Evolutionary conservation across 2,329 filamentous ascomycete genomes (phyloP), one percentile per base, ranked within the genome.

Genomic region (Thelonectria rubi): DNA sequence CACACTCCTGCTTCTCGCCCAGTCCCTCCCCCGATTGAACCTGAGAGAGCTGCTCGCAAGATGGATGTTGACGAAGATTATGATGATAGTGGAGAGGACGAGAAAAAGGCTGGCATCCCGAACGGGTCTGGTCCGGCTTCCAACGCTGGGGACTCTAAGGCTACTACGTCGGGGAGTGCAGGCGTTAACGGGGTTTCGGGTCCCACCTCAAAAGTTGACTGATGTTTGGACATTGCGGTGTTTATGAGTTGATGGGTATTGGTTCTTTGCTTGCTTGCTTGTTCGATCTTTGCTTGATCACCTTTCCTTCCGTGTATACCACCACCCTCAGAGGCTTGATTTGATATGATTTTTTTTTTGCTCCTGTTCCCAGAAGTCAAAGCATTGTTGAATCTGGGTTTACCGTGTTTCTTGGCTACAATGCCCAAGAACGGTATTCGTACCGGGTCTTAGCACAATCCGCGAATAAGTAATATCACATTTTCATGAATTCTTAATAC

Each of bases 51-150:
- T 34, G 93, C 93, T 18, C 86, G 95, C 20, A 97, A 97, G 78
- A 96, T 99, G 88, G 94, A 98, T 7, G 92, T 98, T 18, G 94
- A 99, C 69, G 95, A 99, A 76, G 91, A 98, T 75, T 98, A 99
- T 72, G 94, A 98, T 75, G 94, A 98, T 72, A 94, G 94, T 59
- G 92, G 88, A 5, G 94, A 97, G 67, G 94, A 97, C 62, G 91
- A 95, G 59, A 89, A 90, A 79, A 90, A 90, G 75, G 74, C 76
- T 1, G 75, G 72, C 3, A 72, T 78, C 1, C 74, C 78, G 14
- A 78, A 84, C 77, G 67, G 77, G 5, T 78, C 81, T 9, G 82
- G 78, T 1, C 78, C 84, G 14, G 75, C 77, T 8, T 82, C 84
- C 17, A 76, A 80, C 4, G 76, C 84, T 15, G 80, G 78, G 14